Evolutionary conservation across 2,329 filamentous ascomycete genomes (phyloP), one percentile per base, ranked within the genome.

Genomic region (Pseudogymnoascus sp.): DNA sequence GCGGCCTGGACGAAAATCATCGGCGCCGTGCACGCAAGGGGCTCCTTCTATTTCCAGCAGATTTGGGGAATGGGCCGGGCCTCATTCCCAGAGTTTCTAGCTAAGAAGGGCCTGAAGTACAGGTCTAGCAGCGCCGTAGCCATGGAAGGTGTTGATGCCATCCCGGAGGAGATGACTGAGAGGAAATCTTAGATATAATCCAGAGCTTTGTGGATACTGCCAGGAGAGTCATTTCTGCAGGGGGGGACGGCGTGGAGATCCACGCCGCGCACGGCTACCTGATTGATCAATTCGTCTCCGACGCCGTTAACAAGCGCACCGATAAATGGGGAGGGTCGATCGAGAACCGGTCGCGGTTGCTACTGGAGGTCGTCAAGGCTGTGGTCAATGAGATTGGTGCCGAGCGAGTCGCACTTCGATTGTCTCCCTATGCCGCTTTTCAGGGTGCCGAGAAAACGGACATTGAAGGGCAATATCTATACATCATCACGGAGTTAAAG

Each of bases 31-130:
- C 86, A 90, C 69, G 74, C 74, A 24, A 85, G 85, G 66, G 81
- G 81, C 3, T 80, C 77, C 31, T 82, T 77, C 68, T 83, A 88
- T 58, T 87, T 77, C 72, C 70, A 78, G 1, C 87, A 89, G 69
- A 74, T 89, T 0, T 87, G 83, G 76, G 79, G 78, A 0, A 74
- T 84, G 7, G 86, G 87, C 2, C 81, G 86, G 3, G 77, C 79
- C 2, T 81, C 81, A 0, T 71, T 75, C 61, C 24, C 40, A 9
- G 59, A 64, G 24, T 29, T 59, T 10, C 41, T 47, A 13, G 37
- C 60, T 35, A 63, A 40, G 50, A 60, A 64, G 66, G 40, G 71
- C 67, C 61, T 61, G 26, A 31, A 11, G 3, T 41, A 64, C 10
- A 8, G 64, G 31, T 50, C 57, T 21, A 41, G 62, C 11, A 67